phyloP scores from a whole-genome alignment of 352 stramenopile genomes.

The Phytophthora pinifolia region DNA sequence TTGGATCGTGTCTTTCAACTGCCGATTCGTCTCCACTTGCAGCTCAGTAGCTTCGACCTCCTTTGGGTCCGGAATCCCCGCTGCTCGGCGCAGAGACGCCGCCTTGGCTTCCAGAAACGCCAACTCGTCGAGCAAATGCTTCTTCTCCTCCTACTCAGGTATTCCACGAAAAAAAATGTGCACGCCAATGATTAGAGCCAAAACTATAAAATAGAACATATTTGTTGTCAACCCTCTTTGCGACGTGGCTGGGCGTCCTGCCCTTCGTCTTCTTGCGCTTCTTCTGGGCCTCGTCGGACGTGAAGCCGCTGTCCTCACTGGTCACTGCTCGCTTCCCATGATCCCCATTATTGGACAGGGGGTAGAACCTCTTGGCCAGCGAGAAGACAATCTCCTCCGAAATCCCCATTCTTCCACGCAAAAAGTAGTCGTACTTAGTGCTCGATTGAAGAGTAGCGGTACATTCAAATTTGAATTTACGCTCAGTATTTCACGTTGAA shows the following conservation, averaged over 20 bases:
- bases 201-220: background rate
- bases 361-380: no score
- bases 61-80: no score
- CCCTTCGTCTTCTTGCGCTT: slow-evolving; percentile 21
- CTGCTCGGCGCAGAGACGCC: slow-evolving; percentile 27
- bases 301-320: no score
- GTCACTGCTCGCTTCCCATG: no score
- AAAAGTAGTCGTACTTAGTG: slow-evolving; percentile 1
- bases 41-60: slow-evolving; percentile 27
- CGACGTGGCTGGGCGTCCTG: slow-evolving; percentile 27
- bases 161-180: background rate
- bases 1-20: slow-evolving; percentile 25
- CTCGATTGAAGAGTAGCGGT: no score
- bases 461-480: no score
- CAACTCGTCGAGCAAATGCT: slow-evolving; percentile 29
- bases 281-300: slow-evolving; percentile 14
- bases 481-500: no score
- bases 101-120: slow-evolving; percentile 31
- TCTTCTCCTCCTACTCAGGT: slow-evolving; percentile 37
- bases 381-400: no score
- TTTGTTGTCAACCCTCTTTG: slow-evolving; percentile 14
- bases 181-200: no score
- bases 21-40: slow-evolving; percentile 22
- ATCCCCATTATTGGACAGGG: no score
- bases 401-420: background rate